Conservation (phyloP, 371 early-diverging fungal species). For the Mucor velutinosus region DNA sequence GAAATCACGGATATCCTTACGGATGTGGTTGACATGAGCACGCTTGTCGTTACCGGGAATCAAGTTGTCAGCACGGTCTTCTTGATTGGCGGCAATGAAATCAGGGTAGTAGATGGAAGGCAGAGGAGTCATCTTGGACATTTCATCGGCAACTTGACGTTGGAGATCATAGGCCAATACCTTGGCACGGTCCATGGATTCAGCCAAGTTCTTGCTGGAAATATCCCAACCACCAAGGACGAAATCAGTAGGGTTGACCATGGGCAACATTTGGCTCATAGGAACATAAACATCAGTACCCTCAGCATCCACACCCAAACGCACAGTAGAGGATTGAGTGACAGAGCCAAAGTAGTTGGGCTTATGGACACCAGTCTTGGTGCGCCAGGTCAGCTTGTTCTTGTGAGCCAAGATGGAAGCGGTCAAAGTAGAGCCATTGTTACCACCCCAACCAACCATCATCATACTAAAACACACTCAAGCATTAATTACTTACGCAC, state of each 20-base stretch:
- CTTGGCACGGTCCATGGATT: constrained; percentile 90
- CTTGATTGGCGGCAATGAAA: constrained; percentile 96
- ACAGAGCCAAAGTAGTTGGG: constrained; percentile 97
- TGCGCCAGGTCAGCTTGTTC: constrained; percentile 84
- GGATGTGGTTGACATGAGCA: constrained; percentile 87
- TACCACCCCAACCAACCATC: constrained; percentile 99
- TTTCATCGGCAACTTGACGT: constrained; percentile 83
- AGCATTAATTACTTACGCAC: neutral
- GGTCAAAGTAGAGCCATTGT: constrained; percentile 97
- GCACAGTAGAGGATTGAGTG: constrained; percentile 93
- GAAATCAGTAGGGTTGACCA: constrained; percentile 94
- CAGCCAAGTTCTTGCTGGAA: constrained; percentile 79
- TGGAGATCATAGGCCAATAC: constrained; percentile 96
- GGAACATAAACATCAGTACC: constrained; percentile 90
- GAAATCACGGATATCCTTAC: constrained; percentile 93
- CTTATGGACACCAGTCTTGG: constrained; percentile 86
- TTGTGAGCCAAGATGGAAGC: constrained; percentile 95
- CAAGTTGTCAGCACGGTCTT: constrained; percentile 93
- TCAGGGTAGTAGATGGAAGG: constrained; percentile 97
- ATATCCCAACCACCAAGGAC: constrained; percentile 99
- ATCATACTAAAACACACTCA: constrained; percentile 69
- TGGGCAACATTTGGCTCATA: constrained; percentile 88
- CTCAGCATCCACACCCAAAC: constrained; percentile 83
- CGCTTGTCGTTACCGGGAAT: constrained; percentile 81
- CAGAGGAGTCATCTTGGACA: constrained; percentile 80